Percentiles rank a stretch among this genome's conserved stretches.
phyloP scores from a whole-genome alignment of 495 filamentous ascomycete genomes.

The Penicillium diatomitis region DNA sequence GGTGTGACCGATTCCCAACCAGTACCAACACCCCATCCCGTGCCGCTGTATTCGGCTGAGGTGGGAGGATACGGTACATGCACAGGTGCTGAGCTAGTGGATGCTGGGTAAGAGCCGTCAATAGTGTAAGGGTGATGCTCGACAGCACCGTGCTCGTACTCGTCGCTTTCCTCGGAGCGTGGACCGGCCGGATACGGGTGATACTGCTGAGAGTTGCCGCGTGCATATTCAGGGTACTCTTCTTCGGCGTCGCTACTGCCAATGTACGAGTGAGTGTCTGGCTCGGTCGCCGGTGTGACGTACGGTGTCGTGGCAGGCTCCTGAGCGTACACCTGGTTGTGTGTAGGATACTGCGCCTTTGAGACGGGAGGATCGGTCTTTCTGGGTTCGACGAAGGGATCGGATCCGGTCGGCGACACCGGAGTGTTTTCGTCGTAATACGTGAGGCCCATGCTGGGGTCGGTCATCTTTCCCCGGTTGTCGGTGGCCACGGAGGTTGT shows the following conservation, averaged over 20 bases:
- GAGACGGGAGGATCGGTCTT: slow-evolving; percentile 14
- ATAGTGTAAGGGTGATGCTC: slow-evolving; percentile 39
- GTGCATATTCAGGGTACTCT: slow-evolving; percentile 45
- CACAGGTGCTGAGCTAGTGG: slow-evolving; percentile 20
- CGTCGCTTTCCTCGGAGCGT: slow-evolving; percentile 43
- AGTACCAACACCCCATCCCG: slow-evolving; percentile 52
- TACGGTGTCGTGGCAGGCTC: slow-evolving; percentile 26
- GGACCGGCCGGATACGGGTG: slow-evolving; percentile 20
- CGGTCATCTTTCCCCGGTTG: slow-evolving; percentile 14
- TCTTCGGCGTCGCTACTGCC: slow-evolving; percentile 47
- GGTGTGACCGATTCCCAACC: slow-evolving; percentile 70
- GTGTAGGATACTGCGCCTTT: slow-evolving; percentile 19
- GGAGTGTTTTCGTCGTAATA: slow-evolving; percentile 36
- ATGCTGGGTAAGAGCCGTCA: slow-evolving; percentile 36
- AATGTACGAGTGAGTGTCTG: slow-evolving; percentile 44
- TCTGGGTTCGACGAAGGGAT: slow-evolving; percentile 44
- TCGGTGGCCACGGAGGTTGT: slow-evolving; percentile 18
- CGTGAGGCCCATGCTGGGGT: slow-evolving; percentile 20
- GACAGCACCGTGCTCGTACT: slow-evolving; percentile 42
- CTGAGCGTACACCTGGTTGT: slow-evolving; percentile 37
- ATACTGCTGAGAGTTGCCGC: slow-evolving; percentile 36
- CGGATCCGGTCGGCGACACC: slow-evolving; percentile 46
- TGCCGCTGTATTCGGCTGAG: slow-evolving; percentile 45
- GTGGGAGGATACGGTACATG: slow-evolving; percentile 23
- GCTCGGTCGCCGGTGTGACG: slow-evolving; percentile 26